Base-by-base conservation (phyloP, 202 grass and related monocot species). In the Carex sylvatica region DNA sequence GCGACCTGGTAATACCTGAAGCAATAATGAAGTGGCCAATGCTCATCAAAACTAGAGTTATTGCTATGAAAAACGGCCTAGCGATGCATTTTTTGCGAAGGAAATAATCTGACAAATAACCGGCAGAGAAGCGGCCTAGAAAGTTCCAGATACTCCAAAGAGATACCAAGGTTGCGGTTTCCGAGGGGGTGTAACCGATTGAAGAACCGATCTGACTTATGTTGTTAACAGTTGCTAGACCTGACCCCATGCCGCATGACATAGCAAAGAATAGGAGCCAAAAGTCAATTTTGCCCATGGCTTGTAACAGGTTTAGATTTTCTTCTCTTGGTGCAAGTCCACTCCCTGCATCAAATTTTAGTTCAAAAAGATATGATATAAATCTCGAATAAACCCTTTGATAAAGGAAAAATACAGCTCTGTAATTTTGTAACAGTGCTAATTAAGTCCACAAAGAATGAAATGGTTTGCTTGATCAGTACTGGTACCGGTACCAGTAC, bases 61-160 rank as follows among this genome's bases (percentile, higher is more conserved):
- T 65, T 1, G 82, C 73, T 36, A 98, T 94, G 84, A 98, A 91
- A 78, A 91, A 84, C 1, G 92, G 92, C 26, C 95, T 84, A 11
- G 88, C 85, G 0, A 90, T 14, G 54, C 90, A 91, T 42, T 74
- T 82, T 16, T 9, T 52, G 42, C 59, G 69, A 33, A 98, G 92
- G 63, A 93, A 91, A 77, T 93, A 88, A 52, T 98, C 95, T 0
- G 95, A 94, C 22, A 91, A 26, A 83, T 88, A 90, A 61, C 95
- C 92, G 5, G 87, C 87, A 1, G 88, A 88, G 12, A 98, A 98
- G 63, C 92, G 88, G 26, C 95, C 95, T 0, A 93, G 82, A 74
- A 98, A 98, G 87, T 91, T 98, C 95, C 95, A 98, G 30, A 98
- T 94, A 75, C 90, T 98, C 92, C 92, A 98, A 8, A 98, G 84